Conservation (phyloP, 2,329 filamentous ascomycete species). For the Alternaria panax region DNA sequence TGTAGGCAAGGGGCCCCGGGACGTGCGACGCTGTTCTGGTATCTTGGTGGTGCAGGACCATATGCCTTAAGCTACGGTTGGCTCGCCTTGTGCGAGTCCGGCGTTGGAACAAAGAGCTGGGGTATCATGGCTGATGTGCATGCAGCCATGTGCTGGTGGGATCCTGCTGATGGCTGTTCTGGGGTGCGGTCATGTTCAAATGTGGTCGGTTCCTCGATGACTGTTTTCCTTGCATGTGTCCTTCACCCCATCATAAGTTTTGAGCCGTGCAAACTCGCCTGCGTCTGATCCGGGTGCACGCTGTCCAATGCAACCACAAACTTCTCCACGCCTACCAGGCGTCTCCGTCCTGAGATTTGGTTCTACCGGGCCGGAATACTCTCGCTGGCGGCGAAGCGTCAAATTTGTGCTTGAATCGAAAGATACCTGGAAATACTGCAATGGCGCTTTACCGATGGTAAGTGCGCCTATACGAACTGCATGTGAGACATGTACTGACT, state of each 20-base stretch:
- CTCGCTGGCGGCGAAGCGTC: constrained; percentile 44
- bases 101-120: constrained; percentile 14
- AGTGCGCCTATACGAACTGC: too few species aligned
- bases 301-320: constrained; percentile 23
- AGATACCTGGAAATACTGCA: constrained; percentile 45
- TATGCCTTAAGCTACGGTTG: constrained; percentile 26
- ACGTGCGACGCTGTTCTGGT: constrained; percentile 14
- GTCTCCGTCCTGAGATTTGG: constrained; percentile 35
- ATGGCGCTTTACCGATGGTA: constrained; percentile 41
- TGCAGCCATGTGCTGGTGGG: background rate
- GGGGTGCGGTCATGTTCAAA: constrained; percentile 2
- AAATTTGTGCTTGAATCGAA: constrained; percentile 41
- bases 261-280: background rate
- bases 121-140: background rate
- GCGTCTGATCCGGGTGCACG: background rate
- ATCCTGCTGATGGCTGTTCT: background rate
- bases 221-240: background rate
- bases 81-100: constrained; percentile 12
- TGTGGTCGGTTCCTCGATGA: background rate
- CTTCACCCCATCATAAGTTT: background rate
- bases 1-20: constrained; percentile 19
- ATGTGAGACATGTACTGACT: too few species aligned
- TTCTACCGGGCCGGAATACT: constrained; percentile 41
- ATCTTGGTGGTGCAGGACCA: constrained; percentile 21
- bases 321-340: constrained; percentile 42